These are phyloP conservation scores for Cyberlindnera petersonii DNA, from an alignment of 805 yeast genomes.

Conservation along the genomic window DNA sequence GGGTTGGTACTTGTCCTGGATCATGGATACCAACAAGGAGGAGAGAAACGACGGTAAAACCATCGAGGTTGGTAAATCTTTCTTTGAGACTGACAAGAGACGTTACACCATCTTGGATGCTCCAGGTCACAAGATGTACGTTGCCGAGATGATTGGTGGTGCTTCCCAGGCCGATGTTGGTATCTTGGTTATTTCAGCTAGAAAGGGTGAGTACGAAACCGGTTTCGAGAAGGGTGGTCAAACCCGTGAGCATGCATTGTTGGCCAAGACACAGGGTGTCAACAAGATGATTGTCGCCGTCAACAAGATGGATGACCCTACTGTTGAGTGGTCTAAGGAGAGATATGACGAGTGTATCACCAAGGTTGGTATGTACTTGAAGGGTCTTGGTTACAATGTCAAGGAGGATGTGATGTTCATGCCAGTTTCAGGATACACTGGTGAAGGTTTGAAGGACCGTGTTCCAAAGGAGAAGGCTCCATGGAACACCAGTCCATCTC, in stretches of 20 bases:
- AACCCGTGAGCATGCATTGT: slow-evolving; percentile 94
- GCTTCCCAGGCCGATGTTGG: slow-evolving; percentile 99
- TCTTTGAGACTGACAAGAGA: slow-evolving; percentile 95
- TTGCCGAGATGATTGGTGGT: slow-evolving; percentile 99
- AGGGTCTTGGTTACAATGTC: slow-evolving; percentile 80
- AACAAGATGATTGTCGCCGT: slow-evolving; percentile 89
- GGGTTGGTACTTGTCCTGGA: slow-evolving; percentile 99
- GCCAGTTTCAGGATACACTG: slow-evolving; percentile 98
- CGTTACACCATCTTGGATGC: slow-evolving; percentile 98
- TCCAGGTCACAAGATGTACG: slow-evolving; percentile 99
- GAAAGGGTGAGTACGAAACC: slow-evolving; percentile 99
- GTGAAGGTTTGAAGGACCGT: slow-evolving; percentile 92
- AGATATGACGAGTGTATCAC: slow-evolving; percentile 93
- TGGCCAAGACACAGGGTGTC: slow-evolving; percentile 98
- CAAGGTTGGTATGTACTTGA: slow-evolving; percentile 73
- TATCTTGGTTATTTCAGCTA: slow-evolving; percentile 91
- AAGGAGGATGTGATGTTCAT: slow-evolving; percentile 84
- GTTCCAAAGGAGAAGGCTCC: slow-evolving; percentile 70
- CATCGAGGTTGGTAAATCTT: slow-evolving; percentile 97
- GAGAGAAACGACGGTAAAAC: slow-evolving; percentile 99
- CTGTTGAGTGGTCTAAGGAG: slow-evolving; percentile 93
- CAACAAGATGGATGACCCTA: slow-evolving; percentile 98
- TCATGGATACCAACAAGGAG: slow-evolving; percentile 98
- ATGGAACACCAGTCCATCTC: slow-evolving; percentile 92
- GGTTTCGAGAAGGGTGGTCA: slow-evolving; percentile 99